Evolutionary conservation across 225 moss, liverwort and hornwort genomes (phyloP).

Genomic region (Pleurozium schreberi): DNA sequence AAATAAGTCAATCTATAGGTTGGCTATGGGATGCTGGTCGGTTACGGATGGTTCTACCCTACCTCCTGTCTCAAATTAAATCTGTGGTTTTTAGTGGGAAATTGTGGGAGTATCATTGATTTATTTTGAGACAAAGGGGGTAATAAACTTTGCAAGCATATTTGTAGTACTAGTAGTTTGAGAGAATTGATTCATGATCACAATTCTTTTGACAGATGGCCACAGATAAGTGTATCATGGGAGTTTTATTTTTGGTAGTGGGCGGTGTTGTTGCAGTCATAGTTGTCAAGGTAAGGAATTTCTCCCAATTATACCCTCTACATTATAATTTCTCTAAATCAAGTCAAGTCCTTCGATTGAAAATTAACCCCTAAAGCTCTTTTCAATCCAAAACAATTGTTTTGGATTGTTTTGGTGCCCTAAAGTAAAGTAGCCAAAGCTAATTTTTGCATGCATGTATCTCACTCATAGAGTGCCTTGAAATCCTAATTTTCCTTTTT

Average conservation of each 20-base stretch:
- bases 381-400: neutral
- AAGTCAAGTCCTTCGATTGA: neutral
- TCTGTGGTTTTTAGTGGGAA: neutral
- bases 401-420: neutral
- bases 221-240: constrained; percentile 87
- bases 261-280: constrained; percentile 77
- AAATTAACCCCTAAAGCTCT: neutral
- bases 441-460: neutral
- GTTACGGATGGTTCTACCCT: too few relatives aligned
- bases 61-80: neutral
- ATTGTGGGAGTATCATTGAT: neutral
- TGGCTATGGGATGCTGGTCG: too few relatives aligned
- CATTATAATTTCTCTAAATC: neutral
- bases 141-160: neutral
- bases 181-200: neutral
- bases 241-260: constrained; percentile 72
- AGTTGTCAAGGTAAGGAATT: constrained; percentile 61
- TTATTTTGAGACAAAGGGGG: neutral
- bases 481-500: neutral
- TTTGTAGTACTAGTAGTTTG: neutral
- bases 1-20: too few relatives aligned
- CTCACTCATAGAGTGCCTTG: too few relatives aligned
- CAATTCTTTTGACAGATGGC: constrained; percentile 50
- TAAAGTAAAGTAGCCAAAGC: neutral
- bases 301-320: neutral